These are phyloP conservation scores for Claviceps sp. DNA, from an alignment of 2,329 filamentous ascomycete genomes.

Conservation along the genomic window DNA sequence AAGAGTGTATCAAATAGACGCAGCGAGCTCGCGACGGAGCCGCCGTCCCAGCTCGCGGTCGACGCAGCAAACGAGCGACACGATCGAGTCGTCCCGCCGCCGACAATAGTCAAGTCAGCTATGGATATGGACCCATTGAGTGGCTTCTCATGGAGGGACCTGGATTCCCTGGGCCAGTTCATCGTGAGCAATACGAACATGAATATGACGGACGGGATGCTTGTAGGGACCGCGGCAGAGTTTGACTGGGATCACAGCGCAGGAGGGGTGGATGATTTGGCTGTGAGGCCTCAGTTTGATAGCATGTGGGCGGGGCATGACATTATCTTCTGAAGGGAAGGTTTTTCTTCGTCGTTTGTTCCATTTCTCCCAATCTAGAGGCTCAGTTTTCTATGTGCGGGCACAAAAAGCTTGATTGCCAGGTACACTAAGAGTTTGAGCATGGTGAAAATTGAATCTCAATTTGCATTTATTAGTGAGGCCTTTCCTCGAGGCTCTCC, in stretches of 20 bases:
- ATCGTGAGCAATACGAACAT: constrained; percentile 16
- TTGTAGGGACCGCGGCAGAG: constrained; percentile 11
- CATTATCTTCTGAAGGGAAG: constrained; percentile 10
- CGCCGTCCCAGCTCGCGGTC: constrained; percentile 13
- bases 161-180: constrained; percentile 46
- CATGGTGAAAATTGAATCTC: too few relatives aligned
- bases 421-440: too few relatives aligned
- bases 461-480: too few relatives aligned
- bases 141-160: constrained; percentile 48
- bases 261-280: constrained; percentile 9
- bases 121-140: constrained; percentile 32
- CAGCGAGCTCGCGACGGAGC: constrained; percentile 7
- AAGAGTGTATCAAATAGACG: neutral
- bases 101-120: neutral
- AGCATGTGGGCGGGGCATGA: constrained; percentile 11
- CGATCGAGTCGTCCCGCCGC: neutral
- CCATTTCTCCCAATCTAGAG: too few relatives aligned
- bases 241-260: constrained; percentile 15
- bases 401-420: too few relatives aligned
- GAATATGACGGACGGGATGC: constrained; percentile 12
- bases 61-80: constrained; percentile 11
- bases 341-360: too few relatives aligned
- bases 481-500: too few relatives aligned
- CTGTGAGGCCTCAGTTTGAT: constrained; percentile 10
- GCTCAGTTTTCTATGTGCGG: too few relatives aligned